Base-by-base conservation (phyloP, 208 protist genomes). In the Trypanosoma grayi region DNA sequence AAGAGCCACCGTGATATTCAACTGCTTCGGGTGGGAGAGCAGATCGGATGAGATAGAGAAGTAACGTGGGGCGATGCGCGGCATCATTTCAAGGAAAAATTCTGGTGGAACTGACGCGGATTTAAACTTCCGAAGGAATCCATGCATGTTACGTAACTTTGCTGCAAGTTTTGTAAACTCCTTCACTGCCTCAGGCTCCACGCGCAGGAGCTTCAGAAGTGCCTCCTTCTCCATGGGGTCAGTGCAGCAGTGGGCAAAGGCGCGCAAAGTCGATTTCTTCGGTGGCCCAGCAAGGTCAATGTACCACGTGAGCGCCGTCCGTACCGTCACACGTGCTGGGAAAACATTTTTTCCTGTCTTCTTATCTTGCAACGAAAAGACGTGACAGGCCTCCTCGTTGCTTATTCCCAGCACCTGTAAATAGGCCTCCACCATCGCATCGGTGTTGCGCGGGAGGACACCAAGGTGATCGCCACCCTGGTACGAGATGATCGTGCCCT, bases 21-120 rank as follows among this genome's bases (percentile, higher is more conserved):
- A 66, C 2, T 43, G 64, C 24, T 79, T 77, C 14, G 87, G 82
- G 52, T 91, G 77, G 20, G 63, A 71, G 46, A 94, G 78, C 6
- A 78, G 61, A 45, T 98, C 96, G 10, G 92, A 97, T 8, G 96
- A 93, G 64, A 99, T 98, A 22, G 97, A 98, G 78, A 97, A 99
- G 79, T 97, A 99, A 11, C 97, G 83, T 25, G 90, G 91, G 40
- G 90, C 71, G 41, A 97, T 85, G 25, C 86, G 88, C 18, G 97
- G 95, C 79, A 98, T 94, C 41, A 97, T 73, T 78, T 98, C 93
- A 14, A 97, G 62, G 60, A 97, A 96, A 61, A 92, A 75, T 16
- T 58, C 46, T 20, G 95, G 58, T n/a, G 93, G 89, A 9, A 94
- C 60, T 51, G 88, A 81, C 1, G 83, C 81, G 2, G 87, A 93